Evolutionary conservation across 2,329 filamentous ascomycete species (phyloP).

Genomic region (Paecilomyces sp.): DNA sequence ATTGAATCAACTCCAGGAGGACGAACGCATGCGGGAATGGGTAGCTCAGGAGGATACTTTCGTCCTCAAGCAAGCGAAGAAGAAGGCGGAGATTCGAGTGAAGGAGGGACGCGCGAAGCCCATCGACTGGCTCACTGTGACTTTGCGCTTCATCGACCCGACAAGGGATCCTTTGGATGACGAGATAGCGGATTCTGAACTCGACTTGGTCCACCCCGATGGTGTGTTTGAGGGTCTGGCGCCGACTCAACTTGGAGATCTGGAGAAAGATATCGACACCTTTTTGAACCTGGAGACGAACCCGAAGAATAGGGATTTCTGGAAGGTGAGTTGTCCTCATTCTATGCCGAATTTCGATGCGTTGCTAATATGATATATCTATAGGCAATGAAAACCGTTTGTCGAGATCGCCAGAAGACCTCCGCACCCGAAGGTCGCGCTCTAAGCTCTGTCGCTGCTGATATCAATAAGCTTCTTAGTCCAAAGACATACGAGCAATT

Average conservation of each 20-base stretch:
- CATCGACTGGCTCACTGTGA: conserved; percentile 90
- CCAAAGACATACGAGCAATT: conserved; percentile 84
- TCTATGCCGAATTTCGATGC: not conserved
- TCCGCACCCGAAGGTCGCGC: conserved; percentile 63
- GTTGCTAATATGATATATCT: conserved; percentile 12
- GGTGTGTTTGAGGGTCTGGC: conserved; percentile 69
- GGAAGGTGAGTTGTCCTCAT: conserved; percentile 51
- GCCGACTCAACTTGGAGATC: conserved; percentile 59
- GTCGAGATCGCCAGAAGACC: conserved; percentile 65
- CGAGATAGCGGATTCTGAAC: conserved; percentile 67
- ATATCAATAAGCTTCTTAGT: conserved; percentile 79
- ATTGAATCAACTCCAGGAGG: conserved; percentile 56
- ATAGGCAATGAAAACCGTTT: conserved; percentile 75
- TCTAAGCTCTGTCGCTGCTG: conserved; percentile 72
- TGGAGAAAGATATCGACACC: conserved; percentile 74
- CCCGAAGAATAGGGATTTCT: conserved; percentile 74
- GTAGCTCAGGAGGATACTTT: conserved; percentile 94
- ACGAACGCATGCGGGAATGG: conserved; percentile 73
- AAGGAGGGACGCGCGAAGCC: conserved; percentile 84
- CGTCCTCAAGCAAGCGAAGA: conserved; percentile 93
- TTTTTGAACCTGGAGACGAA: conserved; percentile 78
- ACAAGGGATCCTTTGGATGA: conserved; percentile 75
- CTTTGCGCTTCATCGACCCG: conserved; percentile 77
- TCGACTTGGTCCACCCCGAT: conserved; percentile 73
- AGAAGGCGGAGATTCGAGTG: conserved; percentile 92